Conservation (phyloP, 176 grass and related monocot genomes). For the Tuctoria greenei region DNA sequence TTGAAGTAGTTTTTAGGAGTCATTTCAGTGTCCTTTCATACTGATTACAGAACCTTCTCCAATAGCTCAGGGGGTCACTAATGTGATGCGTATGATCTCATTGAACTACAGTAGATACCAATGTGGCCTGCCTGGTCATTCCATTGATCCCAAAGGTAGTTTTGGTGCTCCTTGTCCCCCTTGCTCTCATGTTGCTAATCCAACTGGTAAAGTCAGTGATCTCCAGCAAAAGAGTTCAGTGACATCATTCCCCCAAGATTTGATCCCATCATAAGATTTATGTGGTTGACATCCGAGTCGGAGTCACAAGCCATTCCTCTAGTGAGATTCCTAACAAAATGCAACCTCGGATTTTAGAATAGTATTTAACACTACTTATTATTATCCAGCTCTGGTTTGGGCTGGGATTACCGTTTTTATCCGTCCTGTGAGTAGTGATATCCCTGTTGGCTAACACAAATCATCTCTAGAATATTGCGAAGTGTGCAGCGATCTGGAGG, state of each 20-base stretch:
- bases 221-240: slow-evolving; percentile 37
- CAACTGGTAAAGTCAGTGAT: slow-evolving; percentile 48
- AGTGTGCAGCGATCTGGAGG: slow-evolving; percentile 19
- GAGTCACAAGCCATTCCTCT: slow-evolving; percentile 16
- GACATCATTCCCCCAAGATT: slow-evolving; percentile 40
- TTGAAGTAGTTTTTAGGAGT: neutral
- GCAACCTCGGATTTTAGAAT: slow-evolving; percentile 12
- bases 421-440: slow-evolving; percentile 32
- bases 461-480: slow-evolving; percentile 8
- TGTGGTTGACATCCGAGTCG: slow-evolving; percentile 17
- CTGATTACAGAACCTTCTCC: neutral
- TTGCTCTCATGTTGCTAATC: slow-evolving; percentile 46
- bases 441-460: slow-evolving; percentile 37
- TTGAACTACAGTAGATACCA: slow-evolving; percentile 19
- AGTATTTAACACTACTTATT: slow-evolving; percentile 21
- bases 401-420: slow-evolving; percentile 5
- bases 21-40: neutral
- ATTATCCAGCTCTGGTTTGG: slow-evolving; percentile 15
- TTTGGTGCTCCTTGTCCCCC: slow-evolving; percentile 37
- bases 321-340: slow-evolving; percentile 14
- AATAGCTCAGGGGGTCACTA: slow-evolving; percentile 3
- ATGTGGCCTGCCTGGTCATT: slow-evolving; percentile 43
- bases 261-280: slow-evolving; percentile 37
- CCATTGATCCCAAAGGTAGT: slow-evolving; percentile 36
- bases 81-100: slow-evolving; percentile 33